Evolutionary conservation across 306 rosid species (phyloP), one percentile per base, ranked within the genome.

Genomic region (Trifolium subterraneum): DNA sequence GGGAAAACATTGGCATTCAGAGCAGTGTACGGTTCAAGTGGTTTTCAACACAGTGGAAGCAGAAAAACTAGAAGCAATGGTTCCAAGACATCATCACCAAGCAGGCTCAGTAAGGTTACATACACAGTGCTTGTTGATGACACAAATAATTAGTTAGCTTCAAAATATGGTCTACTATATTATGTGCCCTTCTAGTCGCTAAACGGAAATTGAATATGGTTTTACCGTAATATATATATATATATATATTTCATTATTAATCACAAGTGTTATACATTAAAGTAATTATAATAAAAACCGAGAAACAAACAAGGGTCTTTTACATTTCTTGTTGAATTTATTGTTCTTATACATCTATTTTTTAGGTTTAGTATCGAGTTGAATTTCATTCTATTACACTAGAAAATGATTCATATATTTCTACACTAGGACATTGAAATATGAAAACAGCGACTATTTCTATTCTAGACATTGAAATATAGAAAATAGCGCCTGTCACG

Each of bases 61-160:
- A 78, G 78, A 81, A 80, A 74, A 61, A 44, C 18, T 12, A 75
- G 72, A 82, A 72, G 68, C 31, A 69, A 56, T 22, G 80, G 61
- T 64, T 69, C 39, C 60, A 79, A 63, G 68, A 54, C 75, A 67
- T 79, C 68, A 62, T 77, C 60, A 36, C 87, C 93, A 33, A 89
- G 93, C 78, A 86, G 90, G 86, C 87, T 89, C 48, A 86, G 93
- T 80, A 89, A 81, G 78, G 90, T 89, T 73, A 83, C 65, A 29
- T 29, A 60, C 65, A 60, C 87, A n/a, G 44, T 73, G 70, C 82
- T 88, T 45, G 38, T 48, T 0, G 61, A 73, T 35, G 8, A 74
- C 41, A 45, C 44, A 75, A 51, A 75, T 76, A 47, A 19, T 10
- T 59, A 50, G 42, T 23, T 73, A 70, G 18, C 65, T 59, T 61